Evolutionary conservation across 257 asterid species (phyloP).

Genomic region (Nicotiana attenuata): DNA sequence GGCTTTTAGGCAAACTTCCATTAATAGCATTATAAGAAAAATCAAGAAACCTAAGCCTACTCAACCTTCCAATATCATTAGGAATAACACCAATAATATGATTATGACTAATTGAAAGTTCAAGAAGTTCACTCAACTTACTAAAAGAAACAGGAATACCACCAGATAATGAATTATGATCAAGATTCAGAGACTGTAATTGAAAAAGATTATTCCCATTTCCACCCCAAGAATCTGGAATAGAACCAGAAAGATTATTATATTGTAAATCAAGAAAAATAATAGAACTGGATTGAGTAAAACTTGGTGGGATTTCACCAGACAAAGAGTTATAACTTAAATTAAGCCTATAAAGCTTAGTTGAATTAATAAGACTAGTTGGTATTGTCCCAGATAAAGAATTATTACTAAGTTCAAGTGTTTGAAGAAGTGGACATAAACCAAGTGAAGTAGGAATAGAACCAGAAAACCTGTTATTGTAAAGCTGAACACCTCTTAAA

Average conservation of each 20-base stretch:
- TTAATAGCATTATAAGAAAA: conserved; percentile 48
- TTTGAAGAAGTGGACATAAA: conserved; percentile 57
- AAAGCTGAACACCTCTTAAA: conserved; percentile 81
- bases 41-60: conserved; percentile 42
- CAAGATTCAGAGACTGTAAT: conserved; percentile 45
- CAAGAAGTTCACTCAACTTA: conserved; percentile 28
- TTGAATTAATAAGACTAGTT: conserved; percentile 46
- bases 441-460: conserved; percentile 83
- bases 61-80: conserved; percentile 36
- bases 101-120: conserved; percentile 40
- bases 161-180: conserved; percentile 50
- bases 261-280: conserved; percentile 47
- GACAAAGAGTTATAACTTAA: conserved; percentile 62
- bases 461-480: conserved; percentile 71
- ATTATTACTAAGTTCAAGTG: conserved; percentile 73
- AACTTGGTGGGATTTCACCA: conserved; percentile 48
- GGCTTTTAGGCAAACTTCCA: conserved; percentile 48
- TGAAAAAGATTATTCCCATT: conserved; percentile 25
- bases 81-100: conserved; percentile 38
- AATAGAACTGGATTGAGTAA: conserved; percentile 48
- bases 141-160: conserved; percentile 41
- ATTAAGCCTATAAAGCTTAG: conserved; percentile 69
- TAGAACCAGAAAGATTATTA: conserved; percentile 61
- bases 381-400: conserved; percentile 68
- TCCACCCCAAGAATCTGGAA: conserved; percentile 63